Evolutionary conservation across 257 asterid species (phyloP), one percentile per base, ranked within the genome.

Genomic region (Nemophila menziesii): DNA sequence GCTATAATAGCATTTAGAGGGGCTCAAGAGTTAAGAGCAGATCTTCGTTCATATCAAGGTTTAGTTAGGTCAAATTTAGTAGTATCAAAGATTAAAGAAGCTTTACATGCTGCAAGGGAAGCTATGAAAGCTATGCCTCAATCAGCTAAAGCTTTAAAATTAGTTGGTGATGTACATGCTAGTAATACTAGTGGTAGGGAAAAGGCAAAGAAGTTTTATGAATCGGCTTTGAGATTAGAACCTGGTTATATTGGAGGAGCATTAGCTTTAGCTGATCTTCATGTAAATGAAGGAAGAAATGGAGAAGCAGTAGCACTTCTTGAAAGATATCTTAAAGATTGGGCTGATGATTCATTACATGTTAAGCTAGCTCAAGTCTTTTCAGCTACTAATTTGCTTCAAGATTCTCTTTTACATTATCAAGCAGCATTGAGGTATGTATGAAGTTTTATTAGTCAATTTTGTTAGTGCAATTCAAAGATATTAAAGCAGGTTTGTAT

Each of bases 41-140:
- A 90, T 74, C 81, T 90, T 55, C 96, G 98, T 52, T 81, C 96
- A 20, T 90, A 84, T 63, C 98, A 90, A 78, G 98, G 98, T 76
- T 62, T 90, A 61, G 98, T 90, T 50, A 85, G 98, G 46, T 79
- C 87, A 22, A 76, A 76, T 74, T 72, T 90, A 52, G 86, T 80
- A 19, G 72, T 90, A 49, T 77, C 93, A 12, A 90, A 90, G 74
- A 64, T 77, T 66, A 85, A 79, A 70, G 98, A 90, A 61, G 98
- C 96, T 43, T 58, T 90, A 64, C 80, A 72, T 77, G 79, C 86
- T 38, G 94, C 98, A 48, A 73, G 96, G 68, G 96, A 90, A 59
- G 98, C 98, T 61, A 80, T 90, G 98, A 90, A 81, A 67, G 89
- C 94, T 21, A 81, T 90, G 93, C 98, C 98, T 39, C 98, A 90